These are phyloP conservation scores for Backusella sp. DNA, from an alignment of 192 early-diverging fungal species.

Conservation along the genomic window DNA sequence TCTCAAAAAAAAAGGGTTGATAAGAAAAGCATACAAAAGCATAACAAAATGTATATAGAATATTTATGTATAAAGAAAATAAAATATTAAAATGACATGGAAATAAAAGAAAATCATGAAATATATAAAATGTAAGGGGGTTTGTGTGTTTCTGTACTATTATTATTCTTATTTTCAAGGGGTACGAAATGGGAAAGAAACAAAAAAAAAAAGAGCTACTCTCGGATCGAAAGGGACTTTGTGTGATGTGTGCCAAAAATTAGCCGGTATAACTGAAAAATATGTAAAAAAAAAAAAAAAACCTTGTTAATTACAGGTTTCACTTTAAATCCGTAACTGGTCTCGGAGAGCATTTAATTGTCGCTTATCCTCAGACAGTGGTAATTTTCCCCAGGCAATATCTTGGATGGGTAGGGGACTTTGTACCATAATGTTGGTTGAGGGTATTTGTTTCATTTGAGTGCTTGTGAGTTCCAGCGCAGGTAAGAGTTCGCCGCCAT, in stretches of 20 bases:
- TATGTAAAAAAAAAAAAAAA: neutral
- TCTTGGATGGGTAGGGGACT: constrained; percentile 14
- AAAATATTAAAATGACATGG: neutral
- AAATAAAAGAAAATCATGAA: neutral
- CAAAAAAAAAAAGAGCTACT: neutral
- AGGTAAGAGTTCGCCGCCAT: neutral
- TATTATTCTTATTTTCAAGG: constrained; percentile 1
- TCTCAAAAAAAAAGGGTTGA: neutral
- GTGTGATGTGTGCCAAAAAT: neutral
- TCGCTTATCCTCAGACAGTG: constrained; percentile 34
- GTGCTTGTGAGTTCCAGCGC: neutral
- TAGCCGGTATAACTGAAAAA: neutral
- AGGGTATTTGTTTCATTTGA: neutral
- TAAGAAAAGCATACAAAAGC: neutral
- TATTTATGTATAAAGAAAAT: neutral
- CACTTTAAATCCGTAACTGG: constrained; percentile 20
- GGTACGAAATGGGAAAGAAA: neutral
- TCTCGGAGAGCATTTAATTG: constrained; percentile 25
- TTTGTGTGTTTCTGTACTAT: neutral
- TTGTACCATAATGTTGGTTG: neutral
- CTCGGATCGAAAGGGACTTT: neutral
- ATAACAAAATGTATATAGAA: neutral
- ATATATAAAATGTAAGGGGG: constrained; percentile 1
- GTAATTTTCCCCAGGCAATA: constrained; percentile 30
- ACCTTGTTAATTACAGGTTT: neutral